Conservation (phyloP, 805 yeast species). For the Lachancea meyersii region DNA sequence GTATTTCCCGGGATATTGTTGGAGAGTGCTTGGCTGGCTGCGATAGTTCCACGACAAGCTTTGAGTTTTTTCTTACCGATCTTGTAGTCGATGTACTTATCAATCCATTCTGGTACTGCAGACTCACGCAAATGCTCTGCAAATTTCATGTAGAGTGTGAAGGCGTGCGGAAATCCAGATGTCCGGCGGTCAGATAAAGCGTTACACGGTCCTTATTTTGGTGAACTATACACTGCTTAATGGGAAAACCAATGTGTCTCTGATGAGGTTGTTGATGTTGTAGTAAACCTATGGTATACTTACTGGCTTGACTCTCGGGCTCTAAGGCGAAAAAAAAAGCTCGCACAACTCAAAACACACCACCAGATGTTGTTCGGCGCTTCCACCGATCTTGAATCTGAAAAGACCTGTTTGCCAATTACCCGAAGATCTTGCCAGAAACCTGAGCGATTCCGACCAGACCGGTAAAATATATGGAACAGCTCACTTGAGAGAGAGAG, state of each 20-base stretch:
- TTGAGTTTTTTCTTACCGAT: slow-evolving; percentile 38
- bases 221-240: no score
- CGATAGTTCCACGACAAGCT: slow-evolving; percentile 16
- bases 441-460: not conserved
- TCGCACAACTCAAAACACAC: not conserved
- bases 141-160: slow-evolving; percentile 52
- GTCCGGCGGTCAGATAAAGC: no score
- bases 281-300: no score
- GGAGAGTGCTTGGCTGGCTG: slow-evolving; percentile 6
- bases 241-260: no score
- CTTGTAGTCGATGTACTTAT: slow-evolving; percentile 69
- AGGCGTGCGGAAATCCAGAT: no score
- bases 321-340: no score
- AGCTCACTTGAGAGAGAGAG: no score
- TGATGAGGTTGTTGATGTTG: no score
- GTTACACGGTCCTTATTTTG: no score
- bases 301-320: no score
- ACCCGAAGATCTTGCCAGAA: slow-evolving; percentile 5
- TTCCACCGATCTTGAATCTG: not conserved
- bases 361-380: not conserved
- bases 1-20: slow-evolving; percentile 4
- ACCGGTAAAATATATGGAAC: not conserved
- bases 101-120: slow-evolving; percentile 84
- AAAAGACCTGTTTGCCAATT: not conserved
- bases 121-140: slow-evolving; percentile 58